Evolutionary conservation across 2,329 filamentous ascomycete species (phyloP), one percentile per base, ranked within the genome.

Genomic region (Ophiostoma novo-ulmi): DNA sequence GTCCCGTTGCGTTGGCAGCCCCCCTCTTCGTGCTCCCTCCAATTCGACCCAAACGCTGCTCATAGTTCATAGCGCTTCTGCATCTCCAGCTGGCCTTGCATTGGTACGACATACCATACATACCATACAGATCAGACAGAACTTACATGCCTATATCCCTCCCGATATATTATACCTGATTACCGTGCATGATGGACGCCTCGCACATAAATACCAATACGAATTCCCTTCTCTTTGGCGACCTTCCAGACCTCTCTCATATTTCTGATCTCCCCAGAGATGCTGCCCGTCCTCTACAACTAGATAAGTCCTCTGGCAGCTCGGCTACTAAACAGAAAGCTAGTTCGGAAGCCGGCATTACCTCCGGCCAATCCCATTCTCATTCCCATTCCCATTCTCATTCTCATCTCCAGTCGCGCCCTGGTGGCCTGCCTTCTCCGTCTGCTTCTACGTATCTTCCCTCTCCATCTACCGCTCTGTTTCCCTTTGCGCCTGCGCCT

Each of bases 71-170:
- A 39, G 38, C 65, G n/a, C 38, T 17, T 48, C 39, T 48, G 65
- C 31, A 38, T 68, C 48, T 55, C 35, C 38, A 67, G 38, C 66
- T 68, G 66, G 41, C 26, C 41, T 68, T 68, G 66, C 66, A 75
- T 75, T 73, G 72, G 74, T 75, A 73, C 73, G 69, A 73, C 72
- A 63, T 70, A 63, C 69, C 61, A 35, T 64, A 64, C 61, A 58
- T 58, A 20, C 44, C 44, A 7, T 48, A 48, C 17, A n/a, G 44
- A 48, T 31, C 17, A 48, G 44, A 48, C 44, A 48, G 20, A 48
- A 20, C 44, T 48, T 48, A 8, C 7, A 20, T 20, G 52, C 58
- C 63, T 35, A 35, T 1, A 31, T 31, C 55, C 26, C 10, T 61
- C 1, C 52, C 1, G 7, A 13, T 61, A 61, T 61, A 61, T 61